Evolutionary conservation across 306 rosid species (phyloP).

Genomic region (Senna siamea): DNA sequence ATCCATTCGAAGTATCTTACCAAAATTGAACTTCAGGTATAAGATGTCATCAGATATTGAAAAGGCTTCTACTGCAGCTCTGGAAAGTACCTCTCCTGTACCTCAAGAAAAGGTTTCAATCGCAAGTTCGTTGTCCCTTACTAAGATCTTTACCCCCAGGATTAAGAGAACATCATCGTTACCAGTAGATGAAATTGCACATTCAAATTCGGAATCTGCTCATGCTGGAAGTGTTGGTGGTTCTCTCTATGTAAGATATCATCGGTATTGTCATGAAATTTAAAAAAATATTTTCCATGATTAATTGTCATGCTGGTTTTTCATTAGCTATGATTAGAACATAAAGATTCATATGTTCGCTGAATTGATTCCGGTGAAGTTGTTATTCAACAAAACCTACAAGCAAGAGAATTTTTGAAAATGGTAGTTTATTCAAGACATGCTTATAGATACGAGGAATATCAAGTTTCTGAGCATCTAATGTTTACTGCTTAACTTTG

Average conservation of each 20-base stretch:
- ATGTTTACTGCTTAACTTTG: slow-evolving; percentile 4
- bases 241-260: slow-evolving; percentile 64
- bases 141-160: slow-evolving; percentile 72
- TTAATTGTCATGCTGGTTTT: slow-evolving; percentile 7
- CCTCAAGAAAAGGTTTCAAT: slow-evolving; percentile 63
- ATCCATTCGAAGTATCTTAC: slow-evolving; percentile 66
- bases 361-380: slow-evolving; percentile 22
- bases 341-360: slow-evolving; percentile 26
- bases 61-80: slow-evolving; percentile 46
- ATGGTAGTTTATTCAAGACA: slow-evolving; percentile 6
- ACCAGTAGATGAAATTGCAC: slow-evolving; percentile 77
- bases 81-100: slow-evolving; percentile 59
- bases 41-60: slow-evolving; percentile 70
- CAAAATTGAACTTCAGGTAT: slow-evolving; percentile 71
- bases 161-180: slow-evolving; percentile 84
- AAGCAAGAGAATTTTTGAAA: background rate
- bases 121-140: slow-evolving; percentile 73
- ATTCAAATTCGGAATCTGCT: slow-evolving; percentile 56
- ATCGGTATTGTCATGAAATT: background rate
- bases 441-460: slow-evolving; percentile 17
- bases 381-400: slow-evolving; percentile 14
- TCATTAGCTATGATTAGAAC: slow-evolving; percentile 14
- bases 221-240: slow-evolving; percentile 59
- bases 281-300: background rate
- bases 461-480: background rate